phyloP scores from a whole-genome alignment of 2,329 filamentous ascomycete species.

The Epichloe gansuensis region DNA sequence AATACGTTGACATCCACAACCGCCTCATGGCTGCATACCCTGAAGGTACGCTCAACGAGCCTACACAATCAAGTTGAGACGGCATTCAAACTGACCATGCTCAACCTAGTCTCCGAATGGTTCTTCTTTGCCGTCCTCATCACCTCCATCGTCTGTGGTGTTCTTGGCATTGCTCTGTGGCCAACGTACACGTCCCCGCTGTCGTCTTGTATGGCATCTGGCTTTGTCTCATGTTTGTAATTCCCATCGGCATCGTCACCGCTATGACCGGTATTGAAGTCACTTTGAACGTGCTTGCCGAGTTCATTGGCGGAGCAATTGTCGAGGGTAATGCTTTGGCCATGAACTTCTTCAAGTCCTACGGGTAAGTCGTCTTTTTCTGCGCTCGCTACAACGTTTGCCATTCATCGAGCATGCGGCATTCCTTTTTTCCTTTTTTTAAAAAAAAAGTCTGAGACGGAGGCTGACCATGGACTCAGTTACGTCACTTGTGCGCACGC shows the following conservation, averaged over 20 bases:
- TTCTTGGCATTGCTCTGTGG: conserved; percentile 24
- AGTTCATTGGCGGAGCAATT: conserved; percentile 33
- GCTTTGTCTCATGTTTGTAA: conserved; percentile 28
- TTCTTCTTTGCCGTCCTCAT: conserved; percentile 28
- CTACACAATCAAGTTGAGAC: neutral
- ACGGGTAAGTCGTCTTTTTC: conserved; percentile 12
- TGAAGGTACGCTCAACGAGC: conserved; percentile 14
- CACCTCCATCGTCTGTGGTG: conserved; percentile 21
- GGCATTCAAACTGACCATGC: too few relatives aligned
- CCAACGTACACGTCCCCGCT: conserved; percentile 30
- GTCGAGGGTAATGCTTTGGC: conserved; percentile 31
- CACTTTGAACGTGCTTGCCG: conserved; percentile 33
- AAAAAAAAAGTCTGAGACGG: too few relatives aligned
- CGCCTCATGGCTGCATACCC: conserved; percentile 34
- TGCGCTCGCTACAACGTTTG: neutral
- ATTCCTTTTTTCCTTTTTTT: too few relatives aligned
- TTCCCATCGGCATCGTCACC: conserved; percentile 32
- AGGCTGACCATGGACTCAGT: conserved; percentile 1
- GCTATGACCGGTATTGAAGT: conserved; percentile 30
- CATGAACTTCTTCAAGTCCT: conserved; percentile 36
- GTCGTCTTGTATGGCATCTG: conserved; percentile 32
- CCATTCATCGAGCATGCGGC: neutral
- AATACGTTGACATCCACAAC: conserved; percentile 28
- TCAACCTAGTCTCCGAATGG: conserved; percentile 28
- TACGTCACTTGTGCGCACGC: conserved; percentile 24